A percentile compares a stretch with the other conserved stretches of the same genome.
These are phyloP conservation scores for Malus hybrid DNA, from an alignment of 331 rosid species.

Conservation along the genomic window DNA sequence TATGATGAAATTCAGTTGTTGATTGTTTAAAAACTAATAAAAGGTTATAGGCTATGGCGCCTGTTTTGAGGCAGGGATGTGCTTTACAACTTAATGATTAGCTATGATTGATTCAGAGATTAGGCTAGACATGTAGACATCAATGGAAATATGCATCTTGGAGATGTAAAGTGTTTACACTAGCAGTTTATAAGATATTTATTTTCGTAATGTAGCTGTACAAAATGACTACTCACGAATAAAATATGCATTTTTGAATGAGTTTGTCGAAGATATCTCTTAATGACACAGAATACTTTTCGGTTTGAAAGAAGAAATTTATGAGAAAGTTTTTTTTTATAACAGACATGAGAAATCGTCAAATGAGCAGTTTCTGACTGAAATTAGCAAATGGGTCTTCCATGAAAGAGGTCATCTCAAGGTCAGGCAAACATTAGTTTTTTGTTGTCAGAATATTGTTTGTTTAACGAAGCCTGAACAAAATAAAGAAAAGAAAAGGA, in stretches of 20 bases:
- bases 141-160: neutral
- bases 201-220: neutral
- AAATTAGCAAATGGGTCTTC: conserved; percentile 90
- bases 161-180: neutral
- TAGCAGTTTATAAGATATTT: neutral
- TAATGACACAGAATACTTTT: neutral
- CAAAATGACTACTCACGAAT: neutral
- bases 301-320: neutral
- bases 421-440: conserved; percentile 36
- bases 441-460: neutral
- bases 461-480: neutral
- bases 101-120: neutral
- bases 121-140: neutral
- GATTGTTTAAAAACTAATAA: neutral
- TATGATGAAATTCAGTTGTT: neutral
- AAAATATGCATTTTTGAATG: neutral
- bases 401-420: conserved; percentile 96
- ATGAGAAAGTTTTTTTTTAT: conserved; percentile 6
- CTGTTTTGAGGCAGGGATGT: too few relatives aligned
- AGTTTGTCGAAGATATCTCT: neutral
- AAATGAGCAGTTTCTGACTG: conserved; percentile 79
- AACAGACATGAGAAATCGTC: conserved; percentile 78
- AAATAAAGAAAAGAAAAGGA: neutral
- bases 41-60: neutral
- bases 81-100: neutral